Evolutionary conservation across 2,329 filamentous ascomycete species (phyloP).

Genomic region (Bipolaris victoriae): DNA sequence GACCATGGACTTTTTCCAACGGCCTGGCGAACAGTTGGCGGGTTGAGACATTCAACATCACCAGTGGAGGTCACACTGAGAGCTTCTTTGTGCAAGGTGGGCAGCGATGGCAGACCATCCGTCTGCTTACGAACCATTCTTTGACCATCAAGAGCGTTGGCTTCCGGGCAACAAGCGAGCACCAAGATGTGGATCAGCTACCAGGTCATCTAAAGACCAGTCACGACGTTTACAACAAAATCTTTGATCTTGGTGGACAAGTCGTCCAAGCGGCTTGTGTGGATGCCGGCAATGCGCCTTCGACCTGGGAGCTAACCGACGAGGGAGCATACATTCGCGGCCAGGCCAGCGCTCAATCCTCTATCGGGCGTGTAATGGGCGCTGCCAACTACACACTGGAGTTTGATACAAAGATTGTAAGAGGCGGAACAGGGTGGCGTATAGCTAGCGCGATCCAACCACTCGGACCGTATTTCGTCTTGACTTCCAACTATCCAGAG

Average conservation of each 20-base stretch:
- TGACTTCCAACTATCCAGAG: slow-evolving; percentile 4
- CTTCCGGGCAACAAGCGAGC: slow-evolving; percentile 32
- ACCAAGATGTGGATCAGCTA: neutral
- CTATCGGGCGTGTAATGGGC: neutral
- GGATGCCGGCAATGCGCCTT: slow-evolving; percentile 45
- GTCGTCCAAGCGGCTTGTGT: slow-evolving; percentile 47
- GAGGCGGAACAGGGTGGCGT: slow-evolving; percentile 1
- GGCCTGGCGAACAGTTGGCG: slow-evolving; percentile 16
- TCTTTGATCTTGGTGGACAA: slow-evolving; percentile 50
- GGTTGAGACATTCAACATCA: slow-evolving; percentile 44
- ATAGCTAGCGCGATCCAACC: neutral
- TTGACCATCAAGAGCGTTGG: slow-evolving; percentile 44
- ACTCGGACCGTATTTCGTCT: neutral
- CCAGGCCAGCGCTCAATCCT: slow-evolving; percentile 30
- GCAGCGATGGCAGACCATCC: slow-evolving; percentile 51
- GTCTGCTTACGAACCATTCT: slow-evolving; percentile 43
- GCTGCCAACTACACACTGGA: slow-evolving; percentile 3
- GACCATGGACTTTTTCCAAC: slow-evolving; percentile 28
- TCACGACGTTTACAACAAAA: slow-evolving; percentile 39
- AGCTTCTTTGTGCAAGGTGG: slow-evolving; percentile 52
- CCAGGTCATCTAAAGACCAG: neutral
- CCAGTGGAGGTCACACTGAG: slow-evolving; percentile 30
- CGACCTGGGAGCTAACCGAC: slow-evolving; percentile 38
- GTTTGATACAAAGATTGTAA: slow-evolving; percentile 1
- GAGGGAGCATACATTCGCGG: slow-evolving; percentile 48